Evolutionary conservation across 176 grass and related monocot genomes (phyloP).

Genomic region (Cenchrus americanus): DNA sequence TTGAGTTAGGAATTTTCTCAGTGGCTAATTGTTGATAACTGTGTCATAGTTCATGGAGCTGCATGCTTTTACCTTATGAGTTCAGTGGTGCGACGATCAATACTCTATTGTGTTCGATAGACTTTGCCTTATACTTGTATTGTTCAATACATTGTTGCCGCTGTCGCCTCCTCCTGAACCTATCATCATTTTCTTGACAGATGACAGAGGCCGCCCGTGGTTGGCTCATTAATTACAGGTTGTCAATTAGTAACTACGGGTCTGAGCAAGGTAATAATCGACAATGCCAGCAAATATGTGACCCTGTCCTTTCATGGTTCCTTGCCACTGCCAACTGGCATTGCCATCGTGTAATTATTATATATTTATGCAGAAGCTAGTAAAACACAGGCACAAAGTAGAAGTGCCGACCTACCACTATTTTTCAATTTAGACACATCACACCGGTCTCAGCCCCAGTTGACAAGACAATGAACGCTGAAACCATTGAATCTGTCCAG

Average conservation of each 20-base stretch:
- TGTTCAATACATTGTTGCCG: slow-evolving; percentile 6
- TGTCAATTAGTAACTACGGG: slow-evolving; percentile 18
- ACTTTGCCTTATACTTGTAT: background rate
- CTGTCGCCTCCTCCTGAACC: background rate
- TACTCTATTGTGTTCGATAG: background rate
- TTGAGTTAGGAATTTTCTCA: background rate
- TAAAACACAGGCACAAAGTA: slow-evolving; percentile 34
- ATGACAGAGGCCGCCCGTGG: background rate
- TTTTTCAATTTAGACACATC: slow-evolving; percentile 9
- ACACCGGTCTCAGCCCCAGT: background rate
- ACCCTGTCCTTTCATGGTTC: slow-evolving; percentile 18
- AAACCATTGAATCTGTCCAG: slow-evolving; percentile 20
- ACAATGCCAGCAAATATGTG: background rate
- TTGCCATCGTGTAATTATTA: background rate
- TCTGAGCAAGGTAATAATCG: slow-evolving; percentile 10
- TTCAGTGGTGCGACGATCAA: background rate
- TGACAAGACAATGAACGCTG: background rate
- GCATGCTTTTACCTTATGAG: background rate
- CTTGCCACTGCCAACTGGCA: slow-evolving; percentile 10
- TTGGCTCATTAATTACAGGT: slow-evolving; percentile 5
- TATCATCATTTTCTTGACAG: background rate
- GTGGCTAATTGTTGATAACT: background rate
- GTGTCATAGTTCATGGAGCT: background rate
- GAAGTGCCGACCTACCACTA: slow-evolving; percentile 34
- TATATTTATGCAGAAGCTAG: slow-evolving; percentile 6